Percentiles rank a stretch among this genome's conserved stretches.
Evolutionary conservation across 306 rosid species (phyloP).

Genomic region (Malus sylvestris): DNA sequence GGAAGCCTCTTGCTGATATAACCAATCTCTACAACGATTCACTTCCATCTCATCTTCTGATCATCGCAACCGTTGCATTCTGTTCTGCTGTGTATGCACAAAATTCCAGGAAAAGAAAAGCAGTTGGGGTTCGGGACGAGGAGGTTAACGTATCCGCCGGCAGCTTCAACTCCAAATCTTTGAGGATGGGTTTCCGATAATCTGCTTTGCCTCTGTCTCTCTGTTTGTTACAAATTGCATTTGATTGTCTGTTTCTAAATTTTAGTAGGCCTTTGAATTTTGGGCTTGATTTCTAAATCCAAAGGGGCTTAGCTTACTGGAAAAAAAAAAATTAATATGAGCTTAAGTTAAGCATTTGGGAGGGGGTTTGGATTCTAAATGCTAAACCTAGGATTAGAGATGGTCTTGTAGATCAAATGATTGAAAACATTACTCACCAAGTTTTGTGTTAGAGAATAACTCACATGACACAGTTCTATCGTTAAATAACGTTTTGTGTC

Average conservation of each 20-base stretch:
- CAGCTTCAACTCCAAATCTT: background rate
- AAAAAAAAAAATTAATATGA: too few species aligned
- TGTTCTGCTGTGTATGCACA: background rate
- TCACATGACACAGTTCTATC: rapidly evolving
- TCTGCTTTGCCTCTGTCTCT: background rate
- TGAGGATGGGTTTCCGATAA: slow-evolving; percentile 9
- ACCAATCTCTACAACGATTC: background rate
- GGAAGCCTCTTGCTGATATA: slow-evolving; percentile 10
- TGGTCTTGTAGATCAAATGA: too few species aligned
- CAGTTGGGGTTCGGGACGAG: background rate
- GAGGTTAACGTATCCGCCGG: background rate
- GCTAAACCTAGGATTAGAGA: too few species aligned
- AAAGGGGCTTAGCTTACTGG: too few species aligned
- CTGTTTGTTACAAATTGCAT: background rate
- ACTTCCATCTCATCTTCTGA: background rate
- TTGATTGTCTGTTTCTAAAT: too few species aligned
- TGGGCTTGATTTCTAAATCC: background rate
- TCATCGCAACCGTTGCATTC: background rate
- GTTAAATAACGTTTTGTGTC: rapidly evolving
- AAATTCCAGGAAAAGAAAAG: slow-evolving; percentile 3
- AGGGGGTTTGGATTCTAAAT: too few species aligned
- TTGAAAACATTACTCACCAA: too few species aligned
- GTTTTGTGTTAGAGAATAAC: too few species aligned
- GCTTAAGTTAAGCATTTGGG: too few species aligned
- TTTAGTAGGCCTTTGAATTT: background rate